Conservation (phyloP, 164 flowering plant species). For the Nelumbo lutea region DNA sequence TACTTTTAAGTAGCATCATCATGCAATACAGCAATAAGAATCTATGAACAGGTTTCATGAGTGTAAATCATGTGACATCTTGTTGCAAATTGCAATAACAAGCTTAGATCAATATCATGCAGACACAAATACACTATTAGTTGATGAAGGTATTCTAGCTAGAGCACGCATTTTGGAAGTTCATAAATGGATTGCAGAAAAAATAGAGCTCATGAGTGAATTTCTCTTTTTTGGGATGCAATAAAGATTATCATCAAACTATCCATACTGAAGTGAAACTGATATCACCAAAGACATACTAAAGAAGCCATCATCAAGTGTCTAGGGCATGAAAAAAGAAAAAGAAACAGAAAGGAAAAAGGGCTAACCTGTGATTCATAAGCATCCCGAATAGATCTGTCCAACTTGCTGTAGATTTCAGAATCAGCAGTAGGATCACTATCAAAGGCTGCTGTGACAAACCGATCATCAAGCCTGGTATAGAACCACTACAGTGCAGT, state of each 20-base stretch:
- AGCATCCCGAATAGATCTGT: conserved; percentile 53
- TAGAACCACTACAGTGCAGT: conserved; percentile 12
- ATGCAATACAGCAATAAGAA: neutral
- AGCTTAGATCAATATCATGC: neutral
- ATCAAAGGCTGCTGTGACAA: conserved; percentile 74
- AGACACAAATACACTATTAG: neutral
- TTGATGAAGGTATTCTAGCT: neutral
- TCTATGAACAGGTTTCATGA: neutral
- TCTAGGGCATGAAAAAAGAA: conserved; percentile 4
- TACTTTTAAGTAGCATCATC: neutral
- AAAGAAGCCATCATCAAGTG: neutral
- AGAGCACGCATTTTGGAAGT: neutral
- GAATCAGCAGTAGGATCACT: conserved; percentile 91
- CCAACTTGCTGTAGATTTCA: conserved; percentile 62
- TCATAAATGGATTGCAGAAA: neutral
- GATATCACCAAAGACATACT: neutral
- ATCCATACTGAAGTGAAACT: neutral
- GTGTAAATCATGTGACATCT: neutral
- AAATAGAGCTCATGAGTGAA: neutral
- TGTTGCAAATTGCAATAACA: no score
- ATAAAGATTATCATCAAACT: neutral
- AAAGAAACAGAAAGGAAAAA: no score
- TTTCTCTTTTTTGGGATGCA: neutral
- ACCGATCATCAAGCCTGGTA: conserved; percentile 65
- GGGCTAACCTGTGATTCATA: conserved; percentile 64